Percentiles rank a stretch among this genome's conserved stretches.
phyloP scores from a whole-genome alignment of 2,329 filamentous ascomycete species.

The Aspergillus ustus region DNA sequence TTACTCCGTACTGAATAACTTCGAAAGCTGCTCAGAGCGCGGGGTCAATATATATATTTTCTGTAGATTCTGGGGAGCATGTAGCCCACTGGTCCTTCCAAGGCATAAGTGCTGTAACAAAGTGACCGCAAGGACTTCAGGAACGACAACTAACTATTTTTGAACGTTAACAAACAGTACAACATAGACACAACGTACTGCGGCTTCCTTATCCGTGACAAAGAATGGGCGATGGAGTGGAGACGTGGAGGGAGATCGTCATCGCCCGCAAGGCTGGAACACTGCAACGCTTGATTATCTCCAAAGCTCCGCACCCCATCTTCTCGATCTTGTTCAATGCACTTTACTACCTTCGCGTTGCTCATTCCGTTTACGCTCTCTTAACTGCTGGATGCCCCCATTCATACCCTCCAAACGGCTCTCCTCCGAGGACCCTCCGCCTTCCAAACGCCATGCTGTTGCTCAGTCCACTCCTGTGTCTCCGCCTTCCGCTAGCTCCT shows the following conservation, averaged over 20 bases:
- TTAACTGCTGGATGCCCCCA: constrained; percentile 46
- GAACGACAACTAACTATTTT: not conserved
- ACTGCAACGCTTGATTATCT: constrained; percentile 7
- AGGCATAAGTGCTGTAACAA: no score
- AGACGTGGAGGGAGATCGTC: not conserved
- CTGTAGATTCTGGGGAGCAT: no score
- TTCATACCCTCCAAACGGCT: constrained; percentile 51
- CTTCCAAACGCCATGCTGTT: constrained; percentile 41
- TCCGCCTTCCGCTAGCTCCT: constrained; percentile 21
- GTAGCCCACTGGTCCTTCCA: no score
- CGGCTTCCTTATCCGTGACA: not conserved
- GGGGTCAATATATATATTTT: no score
- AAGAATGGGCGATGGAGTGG: constrained; percentile 1
- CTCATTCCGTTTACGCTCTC: not conserved
- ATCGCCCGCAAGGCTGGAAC: constrained; percentile 1
- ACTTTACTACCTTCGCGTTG: constrained; percentile 5
- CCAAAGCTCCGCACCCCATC: constrained; percentile 12
- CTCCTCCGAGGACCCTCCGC: constrained; percentile 40
- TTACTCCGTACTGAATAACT: no score
- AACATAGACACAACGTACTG: not conserved
- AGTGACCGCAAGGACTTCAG: no score
- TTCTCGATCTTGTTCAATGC: not conserved
- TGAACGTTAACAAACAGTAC: not conserved
- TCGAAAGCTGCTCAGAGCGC: no score
- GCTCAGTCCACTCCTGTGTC: constrained; percentile 28